A percentile compares a stretch with the other conserved stretches of the same genome.
Conservation (phyloP, 768 basidiomycete genomes). For the Boletus reticulatus region DNA sequence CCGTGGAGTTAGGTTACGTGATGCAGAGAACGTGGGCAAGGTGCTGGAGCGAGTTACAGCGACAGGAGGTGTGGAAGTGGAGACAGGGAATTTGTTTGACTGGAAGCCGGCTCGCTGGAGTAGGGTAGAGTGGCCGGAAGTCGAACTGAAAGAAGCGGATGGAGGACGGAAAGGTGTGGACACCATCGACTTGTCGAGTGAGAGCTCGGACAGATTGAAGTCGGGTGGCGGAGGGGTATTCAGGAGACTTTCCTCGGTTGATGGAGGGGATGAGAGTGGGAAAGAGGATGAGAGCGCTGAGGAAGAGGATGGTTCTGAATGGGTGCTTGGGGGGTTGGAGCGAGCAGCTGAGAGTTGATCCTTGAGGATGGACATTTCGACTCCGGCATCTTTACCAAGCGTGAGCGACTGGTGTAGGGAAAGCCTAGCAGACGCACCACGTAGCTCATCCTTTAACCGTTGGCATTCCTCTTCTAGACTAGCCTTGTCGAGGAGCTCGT, state of each 20-base stretch:
- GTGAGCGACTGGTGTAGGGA: constrained; percentile 9
- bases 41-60: constrained; percentile 50
- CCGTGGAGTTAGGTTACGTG: constrained; percentile 45
- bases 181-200: constrained; percentile 40
- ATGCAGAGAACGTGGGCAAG: constrained; percentile 48
- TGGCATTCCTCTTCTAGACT: constrained; percentile 88
- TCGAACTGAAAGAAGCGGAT: constrained; percentile 30
- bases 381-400: constrained; percentile 65
- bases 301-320: constrained; percentile 26
- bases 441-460: constrained; percentile 85
- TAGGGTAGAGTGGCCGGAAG: constrained; percentile 44
- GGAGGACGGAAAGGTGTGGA: constrained; percentile 34
- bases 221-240: constrained; percentile 58
- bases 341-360: constrained; percentile 59
- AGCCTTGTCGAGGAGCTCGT: constrained; percentile 90
- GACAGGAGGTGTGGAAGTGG: constrained; percentile 47
- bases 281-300: constrained; percentile 32
- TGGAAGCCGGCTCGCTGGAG: constrained; percentile 54
- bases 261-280: constrained; percentile 30
- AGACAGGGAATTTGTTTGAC: constrained; percentile 38
- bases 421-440: constrained; percentile 61
- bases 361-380: constrained; percentile 79
- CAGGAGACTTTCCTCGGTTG: constrained; percentile 55
- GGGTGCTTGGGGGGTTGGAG: constrained; percentile 29
- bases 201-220: constrained; percentile 57